Percentiles rank a stretch among this genome's conserved stretches.
Conservation (phyloP, 352 stramenopile genomes). For the Phytophthora vignae region DNA sequence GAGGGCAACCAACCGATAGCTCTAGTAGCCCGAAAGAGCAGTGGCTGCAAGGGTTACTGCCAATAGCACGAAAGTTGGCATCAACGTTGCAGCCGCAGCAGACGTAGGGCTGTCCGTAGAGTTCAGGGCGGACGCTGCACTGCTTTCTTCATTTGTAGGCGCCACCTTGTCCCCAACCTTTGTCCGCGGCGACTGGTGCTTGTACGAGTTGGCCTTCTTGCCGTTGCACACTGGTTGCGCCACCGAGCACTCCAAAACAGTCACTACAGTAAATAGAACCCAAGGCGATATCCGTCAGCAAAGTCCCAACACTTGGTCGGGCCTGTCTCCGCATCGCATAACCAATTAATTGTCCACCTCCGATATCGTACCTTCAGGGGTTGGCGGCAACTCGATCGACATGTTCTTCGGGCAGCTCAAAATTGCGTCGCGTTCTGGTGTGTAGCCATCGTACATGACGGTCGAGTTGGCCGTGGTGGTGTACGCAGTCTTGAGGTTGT, state of each 20-base stretch:
- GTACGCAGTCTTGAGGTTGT: conserved; percentile 67
- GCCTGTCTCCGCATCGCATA: not conserved
- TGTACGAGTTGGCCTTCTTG: conserved; percentile 61
- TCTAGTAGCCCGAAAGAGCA: conserved; percentile 12
- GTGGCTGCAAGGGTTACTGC: not conserved
- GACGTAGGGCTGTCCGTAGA: conserved; percentile 20
- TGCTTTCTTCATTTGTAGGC: conserved; percentile 36
- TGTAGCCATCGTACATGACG: conserved; percentile 48
- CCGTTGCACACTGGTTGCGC: conserved; percentile 63
- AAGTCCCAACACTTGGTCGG: not conserved
- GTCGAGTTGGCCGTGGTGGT: conserved; percentile 57
- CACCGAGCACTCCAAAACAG: conserved; percentile 51
- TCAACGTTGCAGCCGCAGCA: not conserved
- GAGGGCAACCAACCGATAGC: not conserved
- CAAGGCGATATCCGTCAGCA: not conserved
- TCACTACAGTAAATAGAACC: conserved; percentile 25
- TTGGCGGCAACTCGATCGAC: conserved; percentile 34
- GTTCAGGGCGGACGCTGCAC: conserved; percentile 11
- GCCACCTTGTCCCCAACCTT: conserved; percentile 40
- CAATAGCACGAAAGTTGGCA: not conserved
- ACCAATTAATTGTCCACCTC: not conserved
- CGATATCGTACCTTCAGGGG: conserved; percentile 26
- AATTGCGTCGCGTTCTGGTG: conserved; percentile 43
- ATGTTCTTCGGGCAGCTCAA: conserved; percentile 53
- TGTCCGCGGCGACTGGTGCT: conserved; percentile 34